Conservation (phyloP, 768 basidiomycete species). For the Rhodosporidiobolus sp. region DNA sequence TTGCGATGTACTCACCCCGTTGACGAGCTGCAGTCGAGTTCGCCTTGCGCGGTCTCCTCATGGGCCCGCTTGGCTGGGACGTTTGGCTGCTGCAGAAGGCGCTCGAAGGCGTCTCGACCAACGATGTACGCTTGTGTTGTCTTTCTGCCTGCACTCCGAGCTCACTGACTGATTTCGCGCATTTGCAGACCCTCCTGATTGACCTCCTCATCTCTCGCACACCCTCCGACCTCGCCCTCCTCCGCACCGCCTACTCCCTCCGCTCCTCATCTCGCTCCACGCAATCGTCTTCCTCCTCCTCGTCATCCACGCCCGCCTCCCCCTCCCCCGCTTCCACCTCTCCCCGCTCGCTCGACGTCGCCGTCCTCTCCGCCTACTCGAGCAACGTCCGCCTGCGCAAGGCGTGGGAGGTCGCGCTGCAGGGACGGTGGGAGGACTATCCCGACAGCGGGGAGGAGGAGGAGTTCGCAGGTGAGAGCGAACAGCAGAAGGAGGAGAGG, state of each 20-base stretch:
- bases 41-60: conserved; percentile 16
- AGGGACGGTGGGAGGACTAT: conserved; percentile 30
- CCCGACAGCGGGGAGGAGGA: background rate
- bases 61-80: conserved; percentile 34
- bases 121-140: conserved; percentile 21
- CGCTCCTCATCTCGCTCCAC: background rate
- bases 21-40: conserved; percentile 32
- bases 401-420: conserved; percentile 34
- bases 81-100: conserved; percentile 24
- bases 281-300: background rate
- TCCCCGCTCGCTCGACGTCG: conserved; percentile 32
- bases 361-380: conserved; percentile 27
- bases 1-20: too few species aligned
- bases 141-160: background rate
- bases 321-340: background rate
- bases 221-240: conserved; percentile 26
- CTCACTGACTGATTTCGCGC: background rate
- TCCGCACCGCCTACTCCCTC: conserved; percentile 31
- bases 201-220: conserved; percentile 30
- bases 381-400: conserved; percentile 23
- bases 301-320: background rate
- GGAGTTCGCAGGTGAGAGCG: background rate
- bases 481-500: background rate
- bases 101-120: conserved; percentile 13
- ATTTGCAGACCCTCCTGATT: conserved; percentile 24